These are phyloP conservation scores for Alternaria burnsii DNA, from an alignment of 2,329 filamentous ascomycete species.

Conservation along the genomic window DNA sequence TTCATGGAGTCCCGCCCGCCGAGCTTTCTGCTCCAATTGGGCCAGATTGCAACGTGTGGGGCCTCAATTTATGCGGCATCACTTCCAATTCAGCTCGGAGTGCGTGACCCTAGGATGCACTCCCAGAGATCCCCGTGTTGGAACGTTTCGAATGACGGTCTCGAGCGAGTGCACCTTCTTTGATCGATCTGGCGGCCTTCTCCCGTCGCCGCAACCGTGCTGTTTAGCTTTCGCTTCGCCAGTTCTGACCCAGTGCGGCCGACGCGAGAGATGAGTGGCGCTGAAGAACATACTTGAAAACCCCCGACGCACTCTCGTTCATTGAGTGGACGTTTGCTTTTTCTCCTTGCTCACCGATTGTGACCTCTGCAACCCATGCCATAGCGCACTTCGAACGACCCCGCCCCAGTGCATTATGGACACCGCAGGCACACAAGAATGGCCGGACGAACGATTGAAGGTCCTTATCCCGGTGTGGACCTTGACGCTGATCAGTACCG, in stretches of 20 bases:
- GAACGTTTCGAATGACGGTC: slow-evolving; percentile 12
- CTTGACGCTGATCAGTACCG: slow-evolving; percentile 29
- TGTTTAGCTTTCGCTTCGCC: slow-evolving; percentile 8
- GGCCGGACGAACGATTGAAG: slow-evolving; percentile 33
- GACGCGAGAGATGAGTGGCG: slow-evolving; percentile 8
- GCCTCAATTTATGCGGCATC: slow-evolving; percentile 23
- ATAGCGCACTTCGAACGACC: neutral
- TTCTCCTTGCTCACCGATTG: slow-evolving; percentile 4
- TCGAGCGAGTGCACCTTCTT: slow-evolving; percentile 12
- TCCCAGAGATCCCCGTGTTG: slow-evolving; percentile 3
- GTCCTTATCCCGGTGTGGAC: slow-evolving; percentile 31
- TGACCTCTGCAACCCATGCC: neutral
- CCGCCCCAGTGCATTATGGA: slow-evolving; percentile 19
- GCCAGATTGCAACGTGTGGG: slow-evolving; percentile 13
- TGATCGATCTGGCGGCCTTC: slow-evolving; percentile 12
- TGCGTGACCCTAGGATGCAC: slow-evolving; percentile 6
- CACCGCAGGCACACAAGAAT: slow-evolving; percentile 26
- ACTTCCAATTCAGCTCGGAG: slow-evolving; percentile 7
- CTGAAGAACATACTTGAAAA: slow-evolving; percentile 6
- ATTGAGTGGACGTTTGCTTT: slow-evolving; percentile 2
- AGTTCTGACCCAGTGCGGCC: slow-evolving; percentile 3
- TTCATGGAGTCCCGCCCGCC: slow-evolving; percentile 4
- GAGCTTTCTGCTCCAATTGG: slow-evolving; percentile 8
- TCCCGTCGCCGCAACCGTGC: slow-evolving; percentile 5
- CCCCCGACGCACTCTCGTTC: slow-evolving; percentile 3